Conservation (phyloP, 352 stramenopile species). For the Phytophthora citricola region DNA sequence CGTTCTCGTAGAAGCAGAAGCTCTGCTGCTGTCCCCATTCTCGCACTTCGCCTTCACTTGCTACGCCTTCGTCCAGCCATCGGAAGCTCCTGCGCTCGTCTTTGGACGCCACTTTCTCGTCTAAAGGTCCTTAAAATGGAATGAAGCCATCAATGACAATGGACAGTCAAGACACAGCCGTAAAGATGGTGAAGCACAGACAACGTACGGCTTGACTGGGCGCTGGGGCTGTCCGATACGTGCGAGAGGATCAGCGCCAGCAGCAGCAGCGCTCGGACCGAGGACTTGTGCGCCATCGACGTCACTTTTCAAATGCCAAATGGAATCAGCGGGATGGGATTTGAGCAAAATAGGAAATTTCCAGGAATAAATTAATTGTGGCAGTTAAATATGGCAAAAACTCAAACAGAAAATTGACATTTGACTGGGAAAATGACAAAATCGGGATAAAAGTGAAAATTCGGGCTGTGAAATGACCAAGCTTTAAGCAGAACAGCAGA, state of each 20-base stretch:
- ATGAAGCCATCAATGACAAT: slow-evolving; percentile 2
- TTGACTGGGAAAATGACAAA: no score
- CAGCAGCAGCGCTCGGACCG: slow-evolving; percentile 20
- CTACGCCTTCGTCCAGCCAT: slow-evolving; percentile 77
- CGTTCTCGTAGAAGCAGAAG: slow-evolving; percentile 83
- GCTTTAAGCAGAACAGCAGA: no score
- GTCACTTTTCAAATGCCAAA: slow-evolving; percentile 44
- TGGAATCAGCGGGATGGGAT: slow-evolving; percentile 41
- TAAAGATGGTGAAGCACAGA: not conserved
- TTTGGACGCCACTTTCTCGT: slow-evolving; percentile 37
- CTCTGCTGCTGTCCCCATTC: slow-evolving; percentile 72
- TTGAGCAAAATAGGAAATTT: slow-evolving; percentile 13
- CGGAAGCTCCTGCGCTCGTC: slow-evolving; percentile 31
- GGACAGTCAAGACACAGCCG: not conserved
- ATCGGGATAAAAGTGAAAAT: no score
- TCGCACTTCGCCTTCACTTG: slow-evolving; percentile 25
- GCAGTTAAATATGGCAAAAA: not conserved
- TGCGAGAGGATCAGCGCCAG: slow-evolving; percentile 19
- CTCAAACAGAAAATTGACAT: no score
- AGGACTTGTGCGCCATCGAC: slow-evolving; percentile 33
- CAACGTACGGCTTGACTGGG: slow-evolving; percentile 17
- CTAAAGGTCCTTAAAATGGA: slow-evolving; percentile 3
- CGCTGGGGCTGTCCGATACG: not conserved
- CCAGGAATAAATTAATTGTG: slow-evolving; percentile 5
- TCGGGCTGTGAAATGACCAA: no score